phyloP scores from a whole-genome alignment of 495 filamentous ascomycete species.

The Xylaria venustula region DNA sequence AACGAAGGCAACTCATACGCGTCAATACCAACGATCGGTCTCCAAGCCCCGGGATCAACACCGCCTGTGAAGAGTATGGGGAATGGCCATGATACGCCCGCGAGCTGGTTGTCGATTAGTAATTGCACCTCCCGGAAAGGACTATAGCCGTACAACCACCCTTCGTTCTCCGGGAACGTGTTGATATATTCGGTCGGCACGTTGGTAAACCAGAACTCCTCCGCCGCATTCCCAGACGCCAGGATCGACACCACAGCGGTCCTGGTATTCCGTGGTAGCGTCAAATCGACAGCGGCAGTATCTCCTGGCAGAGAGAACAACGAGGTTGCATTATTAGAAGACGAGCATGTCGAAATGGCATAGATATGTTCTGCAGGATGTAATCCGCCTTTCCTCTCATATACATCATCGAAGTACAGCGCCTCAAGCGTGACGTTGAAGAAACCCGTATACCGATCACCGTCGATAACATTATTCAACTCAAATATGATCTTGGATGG shows the following conservation, averaged over 20 bases:
- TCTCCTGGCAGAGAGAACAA: constrained; percentile 68
- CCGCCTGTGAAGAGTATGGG: constrained; percentile 87
- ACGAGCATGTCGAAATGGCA: constrained; percentile 67
- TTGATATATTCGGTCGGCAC: constrained; percentile 62
- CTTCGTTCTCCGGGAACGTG: constrained; percentile 58
- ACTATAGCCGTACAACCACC: constrained; percentile 65
- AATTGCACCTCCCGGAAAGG: constrained; percentile 84
- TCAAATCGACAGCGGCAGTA: constrained; percentile 58
- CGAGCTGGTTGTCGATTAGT: constrained; percentile 69
- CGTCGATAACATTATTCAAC: constrained; percentile 72
- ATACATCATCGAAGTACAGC: constrained; percentile 60
- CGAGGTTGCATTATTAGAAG: constrained; percentile 55
- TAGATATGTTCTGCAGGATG: constrained; percentile 65
- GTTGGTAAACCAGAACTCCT: constrained; percentile 92
- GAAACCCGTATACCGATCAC: constrained; percentile 69
- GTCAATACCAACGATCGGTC: constrained; percentile 82
- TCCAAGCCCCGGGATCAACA: constrained; percentile 76
- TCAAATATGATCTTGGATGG: constrained; percentile 81
- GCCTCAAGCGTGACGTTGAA: constrained; percentile 82
- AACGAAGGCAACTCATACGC: constrained; percentile 79
- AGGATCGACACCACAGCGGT: constrained; percentile 75
- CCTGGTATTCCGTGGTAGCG: constrained; percentile 58
- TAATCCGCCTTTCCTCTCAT: constrained; percentile 25
- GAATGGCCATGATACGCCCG: constrained; percentile 83
- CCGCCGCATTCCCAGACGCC: constrained; percentile 71